Base-by-base conservation (phyloP, 2,329 filamentous ascomycete species). In the Botrytis fragariae region DNA sequence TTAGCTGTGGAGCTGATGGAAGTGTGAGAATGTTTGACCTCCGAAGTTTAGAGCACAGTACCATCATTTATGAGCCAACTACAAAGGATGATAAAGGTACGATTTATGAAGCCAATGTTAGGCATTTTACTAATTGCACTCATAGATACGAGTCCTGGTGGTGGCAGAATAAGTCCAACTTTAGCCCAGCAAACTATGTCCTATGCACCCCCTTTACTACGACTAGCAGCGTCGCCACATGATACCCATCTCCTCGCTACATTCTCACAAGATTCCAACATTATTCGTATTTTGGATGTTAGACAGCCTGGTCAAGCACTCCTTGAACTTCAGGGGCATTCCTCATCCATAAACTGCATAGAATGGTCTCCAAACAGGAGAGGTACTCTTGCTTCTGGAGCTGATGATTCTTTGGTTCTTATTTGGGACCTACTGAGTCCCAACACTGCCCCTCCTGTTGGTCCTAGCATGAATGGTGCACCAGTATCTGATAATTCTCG, bases 1-100 rank as follows among this genome's bases (percentile, higher is more conserved):
- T 98, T 45, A 97, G 94, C 82, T 99, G 96, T 82, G 96, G 96
- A 69, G 95, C 97, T 72, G 96, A 99, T 81, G 96, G 96, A 57
- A 98, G 95, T 82, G 96, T 99, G 39, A 90, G 96, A 78, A 99
- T 99, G 96, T 99, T 99, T 83, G 96, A 99, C 83, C 86, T 99
- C 75, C 90, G 96, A 80, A 98, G 95, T 82, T 85, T 99, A 71
- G 96, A 99, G 82, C 96, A 99, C 82, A 98, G 95, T 77, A 99
- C 96, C 69, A 99, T 99, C 82, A 99, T 99, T 76, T 99, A 99
- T 82, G 96, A 99, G 83, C 96, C 96, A 7, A 95, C 93, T 0
- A 92, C 94, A 77, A 98, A 98, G 84, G 91, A 92, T 75, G 89
- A 91, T 62, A 84, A 89, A 85, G 88, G 92, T 94, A 85, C 77